Evolutionary conservation across 163 green algal species (phyloP), one percentile per base, ranked within the genome.

Genomic region (Chloroidium sp.): DNA sequence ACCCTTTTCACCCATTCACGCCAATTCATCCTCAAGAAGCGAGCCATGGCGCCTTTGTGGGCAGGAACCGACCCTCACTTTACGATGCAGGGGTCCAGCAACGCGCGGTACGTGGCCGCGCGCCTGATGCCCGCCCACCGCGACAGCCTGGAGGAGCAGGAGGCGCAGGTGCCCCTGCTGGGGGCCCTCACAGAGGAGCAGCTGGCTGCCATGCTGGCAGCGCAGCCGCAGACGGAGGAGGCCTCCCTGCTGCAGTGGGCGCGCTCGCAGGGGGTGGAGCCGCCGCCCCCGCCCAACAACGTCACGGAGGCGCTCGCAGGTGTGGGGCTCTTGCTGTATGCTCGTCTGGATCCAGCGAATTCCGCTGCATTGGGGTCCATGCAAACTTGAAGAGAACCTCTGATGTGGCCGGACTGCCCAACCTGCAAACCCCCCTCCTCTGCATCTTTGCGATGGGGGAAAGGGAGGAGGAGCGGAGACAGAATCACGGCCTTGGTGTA

Each of bases 71-170:
- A 36, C 36, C 36, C 36, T 36, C 36, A 36, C 36, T 36, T 36
- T 36, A 36, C 36, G 36, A 6, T 80, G 80, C 82, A 91, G 81
- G 86, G 79, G 4, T 85, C 78, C 4, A 69, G 79, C 8, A 72
- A 87, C 58, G 78, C 81, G 69, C 82, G 82, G 4, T 89, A 87
- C 79, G 59, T 89, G 68, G 68, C 81, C 60, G 77, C 84, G 14
- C 74, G 86, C 4, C 84, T 91, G 61, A 78, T 85, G 36, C 88
- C 88, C 8, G 69, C 61, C 58, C 84, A 79, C 61, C 76, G 69
- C 59, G 86, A 91, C 81, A 59, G 76, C 13, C 62, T 61, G 0
- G 64, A 80, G 3, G 86, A 87, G 3, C 84, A 89, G 78, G 79
- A 81, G 79, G 76, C 76, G 72, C 79, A 84, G 78, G 77, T 83